Base-by-base conservation (phyloP, 148 eudicot genomes). In the Polygonum maritimum region DNA sequence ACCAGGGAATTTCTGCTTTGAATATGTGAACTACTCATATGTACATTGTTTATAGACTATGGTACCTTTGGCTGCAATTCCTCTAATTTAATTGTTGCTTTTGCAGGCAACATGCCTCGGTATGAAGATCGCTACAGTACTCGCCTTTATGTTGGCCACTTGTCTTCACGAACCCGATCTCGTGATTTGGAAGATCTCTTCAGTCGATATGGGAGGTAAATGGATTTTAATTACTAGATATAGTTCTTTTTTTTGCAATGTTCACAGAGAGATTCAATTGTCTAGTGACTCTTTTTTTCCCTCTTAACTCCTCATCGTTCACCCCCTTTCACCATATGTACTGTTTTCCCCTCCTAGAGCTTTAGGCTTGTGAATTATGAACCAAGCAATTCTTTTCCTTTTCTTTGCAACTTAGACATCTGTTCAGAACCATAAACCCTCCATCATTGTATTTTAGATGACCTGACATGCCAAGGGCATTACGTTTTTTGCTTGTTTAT, bases 121-220 rank as follows among this genome's bases (percentile, higher is more conserved):
- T 44, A 72, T 26, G 74, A 72, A 11, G 74, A 72, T 21, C 74
- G 74, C 74, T 72, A 72, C 51, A 72, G 74, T 45, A 48, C 74
- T 8, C 74, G 74, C 74, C 74, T 72, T 9, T 72, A 72, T 44
- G 74, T 72, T 9, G 74, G 74, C 52, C 74, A 72, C 74, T 45
- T 72, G 74, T 72, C 74, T 5, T 72, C 74, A 72, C 52, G 74
- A 26, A 72, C 74, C 15, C 49, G 74, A 48, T 72, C 74, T 51
- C 74, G 74, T 2, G 74, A 72, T 19, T 26, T 72, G 74, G 74
- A 72, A 36, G 74, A 72, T 72, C 54, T 72, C 19, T 72, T 72
- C 51, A 72, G 74, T 14, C 49, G 74, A 41, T 72, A 72, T 72
- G 74, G 74, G 18, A 72, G 74, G 74, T 72, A 48, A 72, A 41